Evolutionary conservation across 306 rosid species (phyloP), one percentile per base, ranked within the genome.

Genomic region (Pueraria montana): DNA sequence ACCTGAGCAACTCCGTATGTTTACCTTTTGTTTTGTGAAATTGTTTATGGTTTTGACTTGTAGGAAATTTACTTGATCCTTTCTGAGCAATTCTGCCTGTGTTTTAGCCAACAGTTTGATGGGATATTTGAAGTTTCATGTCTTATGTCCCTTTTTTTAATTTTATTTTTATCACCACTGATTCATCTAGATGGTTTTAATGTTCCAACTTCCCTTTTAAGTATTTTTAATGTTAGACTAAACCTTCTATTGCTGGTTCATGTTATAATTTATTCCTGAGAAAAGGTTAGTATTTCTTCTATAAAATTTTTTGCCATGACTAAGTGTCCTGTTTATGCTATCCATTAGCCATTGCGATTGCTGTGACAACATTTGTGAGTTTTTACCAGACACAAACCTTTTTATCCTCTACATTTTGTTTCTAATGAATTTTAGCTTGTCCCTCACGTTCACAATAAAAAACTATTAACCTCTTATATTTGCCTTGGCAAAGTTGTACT

Each of bases 1-100:
- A 87, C 40, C 86, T 85, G 85, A 85, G 81, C 88, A 84, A 74
- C 83, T 49, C 56, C 13, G 11, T 27, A 45, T 56, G 6, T 2
- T 52, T 46, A 45, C 8, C 8, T 2, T 38, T 24, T 11, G 1
- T 10, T 17, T 32, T 20, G 1, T 61, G 26, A 17, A 18, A 7
- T 34, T 52, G 32, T 43, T 21, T 46, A 56, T 56, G 6, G 34
- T 48, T 59, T 62, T 13, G 27, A 26, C 20, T 45, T 32, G 0
- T 26, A 8, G 12, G 21, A 63, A 36, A 6, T 45, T 55, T 45
- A 16, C 68, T 34, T 46, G 20, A 18, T 12, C 24, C 1, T 68
- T 59, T 20, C 2, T 49, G 17, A 24, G 6, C 8, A 3, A 18
- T 65, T 38, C 23, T 49, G 52, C 52, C 2, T 2, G 34, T 70